Conservation (phyloP, 2,329 filamentous ascomycete genomes). For the Pseudogymnoascus sp. region DNA sequence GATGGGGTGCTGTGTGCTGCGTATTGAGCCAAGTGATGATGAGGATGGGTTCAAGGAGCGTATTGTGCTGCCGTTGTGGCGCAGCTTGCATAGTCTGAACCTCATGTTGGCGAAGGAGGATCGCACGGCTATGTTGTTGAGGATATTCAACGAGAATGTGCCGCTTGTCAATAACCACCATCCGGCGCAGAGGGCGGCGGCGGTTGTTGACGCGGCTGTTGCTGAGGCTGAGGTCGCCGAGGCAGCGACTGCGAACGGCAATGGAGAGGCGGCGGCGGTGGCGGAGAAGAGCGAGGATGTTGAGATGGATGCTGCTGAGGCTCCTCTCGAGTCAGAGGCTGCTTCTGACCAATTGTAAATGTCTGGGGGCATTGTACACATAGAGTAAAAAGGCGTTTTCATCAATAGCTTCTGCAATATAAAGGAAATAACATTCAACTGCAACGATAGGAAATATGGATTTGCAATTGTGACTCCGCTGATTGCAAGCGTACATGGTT, state of each 20-base stretch:
- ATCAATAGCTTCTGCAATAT: not conserved
- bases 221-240: conserved; percentile 14
- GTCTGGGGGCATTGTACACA: conserved; percentile 2
- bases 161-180: conserved; percentile 60
- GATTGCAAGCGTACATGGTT: not conserved
- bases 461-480: not conserved
- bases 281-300: conserved; percentile 3
- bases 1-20: conserved; percentile 88
- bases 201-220: not conserved
- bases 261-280: not conserved
- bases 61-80: conserved; percentile 89
- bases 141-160: conserved; percentile 83
- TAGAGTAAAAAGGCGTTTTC: conserved; percentile 9
- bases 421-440: conserved; percentile 9
- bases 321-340: not conserved
- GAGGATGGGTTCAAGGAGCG: conserved; percentile 61
- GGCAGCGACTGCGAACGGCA: conserved; percentile 10
- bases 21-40: conserved; percentile 65
- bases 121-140: conserved; percentile 79
- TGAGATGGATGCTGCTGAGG: conserved; percentile 11
- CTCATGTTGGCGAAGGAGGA: conserved; percentile 99
- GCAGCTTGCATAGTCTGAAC: conserved; percentile 84
- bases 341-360: conserved; percentile 4
- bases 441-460: not conserved
- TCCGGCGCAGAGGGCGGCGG: conserved; percentile 19